Evolutionary conservation across 768 basidiomycete species (phyloP).

Genomic region (Suillus americanus): DNA sequence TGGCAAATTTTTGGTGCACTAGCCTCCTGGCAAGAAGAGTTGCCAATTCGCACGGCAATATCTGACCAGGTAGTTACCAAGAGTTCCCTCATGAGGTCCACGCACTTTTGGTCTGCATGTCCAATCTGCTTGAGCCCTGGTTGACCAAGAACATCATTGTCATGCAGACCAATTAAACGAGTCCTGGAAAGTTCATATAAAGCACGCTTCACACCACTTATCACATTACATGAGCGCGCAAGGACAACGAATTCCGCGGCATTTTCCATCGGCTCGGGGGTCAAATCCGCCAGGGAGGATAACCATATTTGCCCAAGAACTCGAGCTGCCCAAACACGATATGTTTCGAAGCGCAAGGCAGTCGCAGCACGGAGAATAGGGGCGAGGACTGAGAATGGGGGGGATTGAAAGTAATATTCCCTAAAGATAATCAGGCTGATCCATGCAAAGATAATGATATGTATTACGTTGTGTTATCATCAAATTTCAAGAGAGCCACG

Average conservation of each 20-base stretch:
- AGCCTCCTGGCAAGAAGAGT: background rate
- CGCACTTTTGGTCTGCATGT: background rate
- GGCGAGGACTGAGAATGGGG: conserved; percentile 30
- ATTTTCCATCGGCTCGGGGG: conserved; percentile 10
- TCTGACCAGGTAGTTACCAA: conserved; percentile 20
- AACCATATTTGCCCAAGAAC: conserved; percentile 33
- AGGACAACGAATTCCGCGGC: conserved; percentile 33
- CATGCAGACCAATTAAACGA: background rate
- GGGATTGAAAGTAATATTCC: conserved; percentile 24
- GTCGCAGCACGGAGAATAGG: conserved; percentile 37
- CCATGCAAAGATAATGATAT: background rate
- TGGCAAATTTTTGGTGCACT: too few relatives aligned
- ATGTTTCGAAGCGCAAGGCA: conserved; percentile 30
- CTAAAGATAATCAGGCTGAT: conserved; percentile 12
- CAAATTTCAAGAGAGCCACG: conserved; percentile 1
- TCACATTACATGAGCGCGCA: conserved; percentile 28
- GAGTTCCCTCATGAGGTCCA: conserved; percentile 20
- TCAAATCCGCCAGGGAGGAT: conserved; percentile 18
- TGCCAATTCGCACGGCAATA: conserved; percentile 5
- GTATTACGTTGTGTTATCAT: conserved; percentile 4
- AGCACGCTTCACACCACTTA: conserved; percentile 32
- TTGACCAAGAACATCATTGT: conserved; percentile 19
- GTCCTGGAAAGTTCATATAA: conserved; percentile 37
- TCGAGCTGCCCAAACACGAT: conserved; percentile 28
- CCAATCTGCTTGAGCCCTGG: background rate